phyloP scores from a whole-genome alignment of 495 filamentous ascomycete genomes.

The Xanthoparmelia taractica region DNA sequence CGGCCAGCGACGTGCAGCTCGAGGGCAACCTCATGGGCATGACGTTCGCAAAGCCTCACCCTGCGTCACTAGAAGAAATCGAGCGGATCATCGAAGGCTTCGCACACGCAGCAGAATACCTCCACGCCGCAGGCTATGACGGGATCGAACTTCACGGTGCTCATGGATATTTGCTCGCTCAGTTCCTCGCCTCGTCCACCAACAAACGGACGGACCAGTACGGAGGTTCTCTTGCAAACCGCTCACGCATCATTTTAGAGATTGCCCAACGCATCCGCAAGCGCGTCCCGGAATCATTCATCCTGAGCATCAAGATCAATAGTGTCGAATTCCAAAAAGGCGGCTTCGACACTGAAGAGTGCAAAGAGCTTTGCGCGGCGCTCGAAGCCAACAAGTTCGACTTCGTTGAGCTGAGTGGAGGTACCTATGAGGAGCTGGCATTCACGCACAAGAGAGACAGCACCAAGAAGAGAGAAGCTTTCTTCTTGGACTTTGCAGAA shows the following conservation, averaged over 20 bases:
- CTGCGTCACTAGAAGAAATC: conserved; percentile 46
- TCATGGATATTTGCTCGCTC: conserved; percentile 62
- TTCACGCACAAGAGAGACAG: conserved; percentile 48
- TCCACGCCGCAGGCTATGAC: conserved; percentile 51
- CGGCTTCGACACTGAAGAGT: conserved; percentile 51
- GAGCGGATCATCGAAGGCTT: conserved; percentile 42
- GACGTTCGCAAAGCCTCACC: conserved; percentile 41
- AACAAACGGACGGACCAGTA: conserved; percentile 57
- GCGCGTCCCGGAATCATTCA: conserved; percentile 41
- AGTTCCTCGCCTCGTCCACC: conserved; percentile 55
- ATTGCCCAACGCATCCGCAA: conserved; percentile 42
- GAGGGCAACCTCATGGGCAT: conserved; percentile 38
- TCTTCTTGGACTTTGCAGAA: conserved; percentile 61
- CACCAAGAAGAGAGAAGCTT: conserved; percentile 51
- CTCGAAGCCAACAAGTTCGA: conserved; percentile 53
- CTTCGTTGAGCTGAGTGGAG: conserved; percentile 57
- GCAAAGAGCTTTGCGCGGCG: conserved; percentile 43
- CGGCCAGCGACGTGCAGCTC: conserved; percentile 53
- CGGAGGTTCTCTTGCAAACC: conserved; percentile 51
- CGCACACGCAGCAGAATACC: conserved; percentile 48
- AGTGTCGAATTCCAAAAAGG: conserved; percentile 58
- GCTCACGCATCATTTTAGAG: conserved; percentile 48
- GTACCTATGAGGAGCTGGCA: conserved; percentile 52
- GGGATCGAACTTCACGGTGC: conserved; percentile 51
- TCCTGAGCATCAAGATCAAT: conserved; percentile 60